Conservation (phyloP, 805 yeast species). For the Saturnispora quitensis region DNA sequence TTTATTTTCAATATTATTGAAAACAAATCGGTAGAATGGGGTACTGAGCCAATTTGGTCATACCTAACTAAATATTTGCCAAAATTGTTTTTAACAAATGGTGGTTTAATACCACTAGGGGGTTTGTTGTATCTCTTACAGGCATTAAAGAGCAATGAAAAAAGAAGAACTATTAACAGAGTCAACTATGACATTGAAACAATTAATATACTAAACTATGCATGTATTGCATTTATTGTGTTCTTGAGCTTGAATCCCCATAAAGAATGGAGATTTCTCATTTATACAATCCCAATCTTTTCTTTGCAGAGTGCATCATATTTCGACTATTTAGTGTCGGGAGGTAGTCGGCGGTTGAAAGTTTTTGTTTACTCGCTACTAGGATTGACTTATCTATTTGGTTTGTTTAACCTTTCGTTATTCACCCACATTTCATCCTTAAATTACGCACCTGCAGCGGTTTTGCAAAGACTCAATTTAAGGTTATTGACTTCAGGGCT, state of each 20-base stretch:
- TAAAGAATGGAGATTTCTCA: constrained; percentile 88
- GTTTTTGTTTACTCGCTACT: constrained; percentile 23
- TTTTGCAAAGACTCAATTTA: constrained; percentile 45
- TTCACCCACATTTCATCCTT: constrained; percentile 56
- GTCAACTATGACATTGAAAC: constrained; percentile 23
- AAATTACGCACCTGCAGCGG: constrained; percentile 89
- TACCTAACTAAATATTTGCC: constrained; percentile 52
- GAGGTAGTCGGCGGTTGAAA: background rate
- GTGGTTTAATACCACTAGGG: constrained; percentile 4
- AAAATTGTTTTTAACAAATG: constrained; percentile 30
- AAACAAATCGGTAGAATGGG: constrained; percentile 77
- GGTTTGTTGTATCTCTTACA: background rate
- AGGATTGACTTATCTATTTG: constrained; percentile 26
- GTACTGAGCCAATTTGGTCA: constrained; percentile 62
- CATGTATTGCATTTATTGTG: constrained; percentile 47
- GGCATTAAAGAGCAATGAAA: background rate
- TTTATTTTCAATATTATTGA: constrained; percentile 67
- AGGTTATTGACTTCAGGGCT: constrained; percentile 7
- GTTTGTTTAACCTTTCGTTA: constrained; percentile 33
- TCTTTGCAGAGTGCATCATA: constrained; percentile 24
- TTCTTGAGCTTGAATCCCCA: constrained; percentile 78
- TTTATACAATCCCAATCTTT: constrained; percentile 64
- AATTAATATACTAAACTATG: constrained; percentile 38
- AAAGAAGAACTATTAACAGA: constrained; percentile 12
- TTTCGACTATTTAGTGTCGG: constrained; percentile 3